Base-by-base conservation (phyloP, 225 moss, liverwort and hornwort genomes). In the Rhytidiadelphus loreus region DNA sequence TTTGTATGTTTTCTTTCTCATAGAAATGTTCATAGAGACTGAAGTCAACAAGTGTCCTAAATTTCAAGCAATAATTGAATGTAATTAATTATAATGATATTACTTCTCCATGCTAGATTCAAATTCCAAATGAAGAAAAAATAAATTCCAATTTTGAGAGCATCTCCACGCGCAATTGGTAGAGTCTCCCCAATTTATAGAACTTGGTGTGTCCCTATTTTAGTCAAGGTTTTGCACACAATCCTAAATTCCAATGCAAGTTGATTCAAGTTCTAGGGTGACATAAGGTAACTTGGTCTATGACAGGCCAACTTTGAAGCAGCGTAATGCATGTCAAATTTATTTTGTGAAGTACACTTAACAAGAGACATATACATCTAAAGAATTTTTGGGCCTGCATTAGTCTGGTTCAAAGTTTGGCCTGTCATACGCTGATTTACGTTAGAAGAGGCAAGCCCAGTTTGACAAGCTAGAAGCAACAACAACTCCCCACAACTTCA, bases 141-240 rank as follows among this genome's bases (percentile, higher is more conserved):
- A 20, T 1, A 37, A 5, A 43, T 43, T 2, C 3, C 1, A 18
- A 0, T 33, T 75, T 50, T 12, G 3, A 50, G 1, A 30, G 4
- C 32, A 32, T 46, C 4, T 46, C 18, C 1, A 18, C 30, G 2
- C 30, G 2, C 0, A 74, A 0, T 12, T 0, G 0, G 0, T 1
- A 32, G 1, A 50, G 17, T 30, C 3, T 1, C 0, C 9, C 28
- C 6, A 71, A 9, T 43, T 2, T 43, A 2, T 16, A 28, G 9
- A 71, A 8, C 1, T 44, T 43, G 16, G 16, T 1, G 1, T 28
- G 17, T 16, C 17, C 3, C 0, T 23, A 1, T 7, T 69, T 0
- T 13, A 0, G 0, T 65, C 11, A 37, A 65, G 9, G 65, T 5
- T 37, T 2, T 0, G 1, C 35, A 0, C 3, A 41, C 70, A 41